Evolutionary conservation across 306 rosid species (phyloP), one percentile per base, ranked within the genome.

Genomic region (Acacia confusa): DNA sequence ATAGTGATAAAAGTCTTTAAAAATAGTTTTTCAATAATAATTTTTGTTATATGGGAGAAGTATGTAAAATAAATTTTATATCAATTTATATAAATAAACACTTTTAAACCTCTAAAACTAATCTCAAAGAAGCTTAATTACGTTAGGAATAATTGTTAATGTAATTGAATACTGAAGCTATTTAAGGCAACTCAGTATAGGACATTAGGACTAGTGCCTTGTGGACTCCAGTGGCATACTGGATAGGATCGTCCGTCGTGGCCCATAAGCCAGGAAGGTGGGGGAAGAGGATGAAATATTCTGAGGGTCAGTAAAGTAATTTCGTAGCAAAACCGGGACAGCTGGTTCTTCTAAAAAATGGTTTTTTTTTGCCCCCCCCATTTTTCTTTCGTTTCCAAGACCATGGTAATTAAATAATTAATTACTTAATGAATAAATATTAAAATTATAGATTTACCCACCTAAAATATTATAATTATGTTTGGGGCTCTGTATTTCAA

Each of bases 401-500:
- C 36, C 2, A 6, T 12, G 16, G 32, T 68, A 28, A 58, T 71
- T 43, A 72, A 52, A 17, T 6, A 52, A 20, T 22, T 8, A 22
- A 55, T 9, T 10, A 8, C 63, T 55, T 9, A 3, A 55, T 55
- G 22, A 55, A 79, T 30, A 61, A 44, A n/a, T 19, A 17, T 27
- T 43, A 14, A 57, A 20, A 34, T 67, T 36, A 69, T 38, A 52
- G 32, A 53, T 78, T 47, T 38, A 27, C 69, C 64, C 68, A 28
- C 34, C 8, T 10, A 24, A 74, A 53, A 38, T 16, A 11, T 15
- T 75, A 70, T 75, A 80, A 80, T 80, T 60, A 75, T 63, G 58
- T 78, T 78, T 60, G 64, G 79, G n/a, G 79, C 67, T 79, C 76
- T 84, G 85, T 75, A 45, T 82, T 86, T 89, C 83, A 77, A 84